Evolutionary conservation across 495 filamentous ascomycete genomes (phyloP), one percentile per base, ranked within the genome.

Genomic region (Astrocystis sublimbata): DNA sequence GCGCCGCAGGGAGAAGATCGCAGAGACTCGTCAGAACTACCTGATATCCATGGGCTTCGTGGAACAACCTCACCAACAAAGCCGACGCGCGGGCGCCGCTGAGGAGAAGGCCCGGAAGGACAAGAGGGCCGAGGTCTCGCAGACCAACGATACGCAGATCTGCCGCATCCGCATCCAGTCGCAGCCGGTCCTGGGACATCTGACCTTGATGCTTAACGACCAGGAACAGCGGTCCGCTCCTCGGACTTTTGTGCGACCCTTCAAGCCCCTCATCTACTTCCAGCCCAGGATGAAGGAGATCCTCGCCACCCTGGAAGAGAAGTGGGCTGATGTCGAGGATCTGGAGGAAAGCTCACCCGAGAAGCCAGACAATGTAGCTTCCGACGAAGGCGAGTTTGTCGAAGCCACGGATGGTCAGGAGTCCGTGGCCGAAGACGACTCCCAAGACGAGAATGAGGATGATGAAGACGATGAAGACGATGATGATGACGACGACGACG

Each of bases 121-220:
- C 2, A 71, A 60, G 66, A 64, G 53, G 47, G 61, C 54, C 15
- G 68, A 71, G n/a, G 31, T 61, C 6, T 24, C 53, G 35, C 70
- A 76, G 58, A 26, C 42, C 26, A 51, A 61, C 3, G 62, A 67
- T 5, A 71, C 53, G 12, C 69, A 71, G 43, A 67, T 77, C 19
- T 63, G 71, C 38, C 73, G 77, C 4, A 63, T 80, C 42, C 75
- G 77, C 1, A 69, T 80, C 47, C 73, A 78, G 58, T 78, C 76
- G 0, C 72, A 68, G 33, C 61, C 68, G 15, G 23, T 79, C 12
- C 62, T 79, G 4, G 62, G 61, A 13, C 69, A 71, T 19, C 55
- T 75, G 33, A 69, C 71, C 2, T 60, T 68, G 2, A 57, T 72
- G 21, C 46, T 68, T 21, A 67, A 66, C 26, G 66, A 68, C 41